phyloP scores from a whole-genome alignment of 495 filamentous ascomycete genomes.

The Xylaria cubensis region DNA sequence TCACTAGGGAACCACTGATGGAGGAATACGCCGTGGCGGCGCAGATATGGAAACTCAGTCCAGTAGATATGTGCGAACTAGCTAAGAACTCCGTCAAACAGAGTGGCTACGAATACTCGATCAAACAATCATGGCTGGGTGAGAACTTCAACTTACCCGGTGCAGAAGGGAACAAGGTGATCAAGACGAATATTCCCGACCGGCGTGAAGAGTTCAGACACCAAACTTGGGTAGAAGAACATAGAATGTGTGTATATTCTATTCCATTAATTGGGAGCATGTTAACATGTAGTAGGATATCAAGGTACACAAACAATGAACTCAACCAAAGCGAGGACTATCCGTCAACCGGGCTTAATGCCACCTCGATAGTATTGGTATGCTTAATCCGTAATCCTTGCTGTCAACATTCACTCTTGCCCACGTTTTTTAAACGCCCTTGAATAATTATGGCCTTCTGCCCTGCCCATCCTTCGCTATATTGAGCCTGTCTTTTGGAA shows the following conservation, averaged over 20 bases:
- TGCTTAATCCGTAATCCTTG: neutral
- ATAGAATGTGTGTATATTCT: constrained; percentile 70
- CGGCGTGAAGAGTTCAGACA: constrained; percentile 88
- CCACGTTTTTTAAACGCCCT: neutral
- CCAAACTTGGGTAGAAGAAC: constrained; percentile 80
- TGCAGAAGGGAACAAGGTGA: constrained; percentile 82
- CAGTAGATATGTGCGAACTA: constrained; percentile 98
- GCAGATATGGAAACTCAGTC: constrained; percentile 96
- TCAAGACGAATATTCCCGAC: constrained; percentile 94
- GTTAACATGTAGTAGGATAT: constrained; percentile 46
- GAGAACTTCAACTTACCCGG: constrained; percentile 74
- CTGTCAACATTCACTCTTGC: neutral
- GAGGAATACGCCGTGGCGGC: constrained; percentile 98
- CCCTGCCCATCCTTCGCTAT: neutral
- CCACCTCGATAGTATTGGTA: constrained; percentile 12
- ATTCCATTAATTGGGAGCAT: neutral
- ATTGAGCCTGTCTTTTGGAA: neutral
- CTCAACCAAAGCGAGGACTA: constrained; percentile 32
- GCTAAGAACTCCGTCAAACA: constrained; percentile 95
- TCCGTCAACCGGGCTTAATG: constrained; percentile 21
- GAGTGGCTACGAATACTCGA: constrained; percentile 85
- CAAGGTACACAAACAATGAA: constrained; percentile 49
- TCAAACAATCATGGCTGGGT: constrained; percentile 93
- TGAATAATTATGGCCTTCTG: neutral
- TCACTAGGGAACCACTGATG: constrained; percentile 97